Evolutionary conservation across 139 green algal species (phyloP).

Genomic region (Deuterostichococcus epilithicus): DNA sequence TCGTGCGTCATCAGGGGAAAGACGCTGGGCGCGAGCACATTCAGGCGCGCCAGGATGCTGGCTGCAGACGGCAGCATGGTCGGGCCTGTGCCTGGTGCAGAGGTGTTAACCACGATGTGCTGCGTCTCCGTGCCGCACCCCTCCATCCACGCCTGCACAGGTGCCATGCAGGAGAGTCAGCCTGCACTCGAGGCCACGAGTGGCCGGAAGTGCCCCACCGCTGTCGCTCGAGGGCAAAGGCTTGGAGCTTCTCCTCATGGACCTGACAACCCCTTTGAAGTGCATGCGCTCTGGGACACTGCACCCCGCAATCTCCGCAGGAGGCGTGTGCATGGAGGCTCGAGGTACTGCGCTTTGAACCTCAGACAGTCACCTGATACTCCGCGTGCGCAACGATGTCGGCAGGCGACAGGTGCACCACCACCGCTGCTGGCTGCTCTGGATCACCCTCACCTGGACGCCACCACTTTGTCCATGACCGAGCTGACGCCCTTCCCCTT

Average conservation of each 20-base stretch:
- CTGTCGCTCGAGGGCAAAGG: too few relatives aligned
- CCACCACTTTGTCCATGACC: too few relatives aligned
- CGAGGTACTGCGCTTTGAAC: too few relatives aligned
- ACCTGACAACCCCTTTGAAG: too few relatives aligned
- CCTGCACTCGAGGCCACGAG: too few relatives aligned
- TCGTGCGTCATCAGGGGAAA: slow-evolving; percentile 62
- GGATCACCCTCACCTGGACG: background rate
- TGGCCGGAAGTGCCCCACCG: too few relatives aligned
- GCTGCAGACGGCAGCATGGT: slow-evolving; percentile 28
- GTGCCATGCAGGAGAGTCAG: too few relatives aligned
- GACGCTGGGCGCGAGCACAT: slow-evolving; percentile 31
- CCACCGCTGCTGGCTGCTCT: background rate
- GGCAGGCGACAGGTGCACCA: slow-evolving; percentile 60
- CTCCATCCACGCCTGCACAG: slow-evolving; percentile 29
- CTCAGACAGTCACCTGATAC: slow-evolving; percentile 24
- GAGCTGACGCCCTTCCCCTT: too few relatives aligned
- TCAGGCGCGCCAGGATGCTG: slow-evolving; percentile 29
- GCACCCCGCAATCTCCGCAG: too few relatives aligned
- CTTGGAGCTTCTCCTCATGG: too few relatives aligned
- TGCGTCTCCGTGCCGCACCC: slow-evolving; percentile 11
- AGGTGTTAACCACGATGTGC: slow-evolving; percentile 19
- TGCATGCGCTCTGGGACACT: too few relatives aligned
- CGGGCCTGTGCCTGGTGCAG: background rate
- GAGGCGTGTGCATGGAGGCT: too few relatives aligned
- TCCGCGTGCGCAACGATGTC: slow-evolving; percentile 29